phyloP scores from a whole-genome alignment of 257 asterid species.

The Vinca minor region DNA sequence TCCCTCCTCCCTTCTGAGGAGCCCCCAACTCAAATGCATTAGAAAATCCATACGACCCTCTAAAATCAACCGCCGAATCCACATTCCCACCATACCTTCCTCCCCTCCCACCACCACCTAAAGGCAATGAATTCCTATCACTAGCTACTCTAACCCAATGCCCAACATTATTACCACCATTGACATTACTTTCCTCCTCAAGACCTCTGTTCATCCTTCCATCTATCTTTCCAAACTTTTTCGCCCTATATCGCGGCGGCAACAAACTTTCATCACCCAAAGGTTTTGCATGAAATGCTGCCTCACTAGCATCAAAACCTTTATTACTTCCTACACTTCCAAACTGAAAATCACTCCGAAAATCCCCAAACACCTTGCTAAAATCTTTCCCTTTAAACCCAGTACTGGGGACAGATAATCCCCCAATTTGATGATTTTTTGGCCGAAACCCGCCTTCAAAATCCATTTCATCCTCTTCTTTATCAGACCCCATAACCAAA shows the following conservation, averaged over 20 bases:
- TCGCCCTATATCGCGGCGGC: constrained; percentile 30
- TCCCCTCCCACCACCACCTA: constrained; percentile 27
- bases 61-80: constrained; percentile 18
- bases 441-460: constrained; percentile 21
- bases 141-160: constrained; percentile 23
- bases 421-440: constrained; percentile 18
- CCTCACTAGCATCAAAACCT: constrained; percentile 27
- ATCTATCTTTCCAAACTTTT: constrained; percentile 24
- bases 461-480: constrained; percentile 35
- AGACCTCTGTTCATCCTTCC: constrained; percentile 13
- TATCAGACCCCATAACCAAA: constrained; percentile 25
- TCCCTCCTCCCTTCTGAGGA: constrained; percentile 20
- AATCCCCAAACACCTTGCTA: constrained; percentile 18
- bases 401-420: constrained; percentile 22
- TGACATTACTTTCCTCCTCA: constrained; percentile 13
- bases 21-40: constrained; percentile 12
- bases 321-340: constrained; percentile 18
- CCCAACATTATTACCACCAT: constrained; percentile 26
- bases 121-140: constrained; percentile 12
- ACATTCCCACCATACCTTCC: constrained; percentile 25
- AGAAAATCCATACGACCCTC: constrained; percentile 20
- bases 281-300: constrained; percentile 18
- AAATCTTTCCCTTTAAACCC: constrained; percentile 33
- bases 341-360: constrained; percentile 10
- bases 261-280: constrained; percentile 18